Evolutionary conservation across 1,139 yeast genomes (phyloP).

Genomic region (Barnettozyma hawaiiensis): DNA sequence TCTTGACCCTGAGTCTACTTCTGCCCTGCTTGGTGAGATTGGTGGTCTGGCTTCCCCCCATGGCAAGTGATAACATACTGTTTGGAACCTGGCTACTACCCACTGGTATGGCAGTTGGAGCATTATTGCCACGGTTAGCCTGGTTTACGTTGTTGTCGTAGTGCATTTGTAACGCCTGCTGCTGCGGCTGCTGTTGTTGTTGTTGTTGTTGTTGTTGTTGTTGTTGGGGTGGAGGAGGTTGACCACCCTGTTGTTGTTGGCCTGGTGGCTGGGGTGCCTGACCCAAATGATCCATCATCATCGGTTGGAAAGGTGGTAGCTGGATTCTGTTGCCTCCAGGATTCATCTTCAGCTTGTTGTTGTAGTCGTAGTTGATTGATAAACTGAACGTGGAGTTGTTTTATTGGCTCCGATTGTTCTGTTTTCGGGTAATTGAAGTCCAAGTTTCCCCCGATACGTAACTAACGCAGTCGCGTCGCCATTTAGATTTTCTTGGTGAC

Average conservation of each 20-base stretch:
- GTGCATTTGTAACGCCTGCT: neutral
- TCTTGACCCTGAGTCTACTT: constrained; percentile 41
- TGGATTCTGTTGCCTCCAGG: constrained; percentile 8
- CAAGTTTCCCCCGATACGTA: too few species aligned
- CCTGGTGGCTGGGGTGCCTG: neutral
- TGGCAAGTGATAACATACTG: neutral
- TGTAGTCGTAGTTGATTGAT: too few species aligned
- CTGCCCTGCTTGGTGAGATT: constrained; percentile 6
- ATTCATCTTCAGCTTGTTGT: neutral
- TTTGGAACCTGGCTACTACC: neutral
- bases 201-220: constrained; percentile 3
- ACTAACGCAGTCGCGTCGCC: too few species aligned
- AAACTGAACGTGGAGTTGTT: too few species aligned
- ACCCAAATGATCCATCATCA: constrained; percentile 5
- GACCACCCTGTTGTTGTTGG: constrained; percentile 2
- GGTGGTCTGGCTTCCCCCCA: neutral
- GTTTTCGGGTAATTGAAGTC: neutral
- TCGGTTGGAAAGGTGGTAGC: constrained; percentile 12
- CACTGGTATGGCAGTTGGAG: neutral
- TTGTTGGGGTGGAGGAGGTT: too few species aligned
- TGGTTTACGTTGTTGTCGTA: constrained; percentile 2
- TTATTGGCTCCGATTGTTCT: neutral
- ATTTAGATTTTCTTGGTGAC: too few species aligned
- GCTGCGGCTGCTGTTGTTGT: neutral
- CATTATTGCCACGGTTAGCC: neutral